phyloP scores from a whole-genome alignment of 2,329 filamentous ascomycete genomes.

The Aureobasidium vineae region DNA sequence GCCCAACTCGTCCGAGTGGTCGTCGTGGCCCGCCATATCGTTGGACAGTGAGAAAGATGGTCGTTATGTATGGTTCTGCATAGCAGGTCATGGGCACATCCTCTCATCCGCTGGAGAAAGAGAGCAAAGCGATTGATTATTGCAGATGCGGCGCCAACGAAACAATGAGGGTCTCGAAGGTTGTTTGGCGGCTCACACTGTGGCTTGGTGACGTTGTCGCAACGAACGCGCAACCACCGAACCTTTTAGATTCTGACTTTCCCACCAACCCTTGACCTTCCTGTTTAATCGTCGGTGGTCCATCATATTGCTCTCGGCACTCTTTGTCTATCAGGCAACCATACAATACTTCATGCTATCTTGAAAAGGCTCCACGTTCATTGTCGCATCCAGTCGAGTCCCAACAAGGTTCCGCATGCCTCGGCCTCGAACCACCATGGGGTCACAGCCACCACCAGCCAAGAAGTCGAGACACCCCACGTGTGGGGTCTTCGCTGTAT shows the following conservation, averaged over 20 bases:
- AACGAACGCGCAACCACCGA: neutral
- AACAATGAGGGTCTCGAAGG: slow-evolving; percentile 3
- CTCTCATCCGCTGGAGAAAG: neutral
- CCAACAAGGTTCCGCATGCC: neutral
- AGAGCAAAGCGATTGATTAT: neutral
- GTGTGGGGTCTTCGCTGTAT: neutral
- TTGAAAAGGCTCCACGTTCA: neutral
- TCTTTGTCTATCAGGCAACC: neutral
- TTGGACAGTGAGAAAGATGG: neutral
- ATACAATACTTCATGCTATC: too few relatives aligned
- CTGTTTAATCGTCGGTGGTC: neutral
- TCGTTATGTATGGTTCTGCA: slow-evolving; percentile 17
- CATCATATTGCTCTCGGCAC: neutral
- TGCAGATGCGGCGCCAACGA: slow-evolving; percentile 1
- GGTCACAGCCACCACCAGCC: slow-evolving; percentile 12
- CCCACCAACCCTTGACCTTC: neutral
- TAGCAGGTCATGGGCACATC: slow-evolving; percentile 11
- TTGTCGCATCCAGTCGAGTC: neutral
- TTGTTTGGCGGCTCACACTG: neutral
- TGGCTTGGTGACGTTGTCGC: slow-evolving; percentile 7
- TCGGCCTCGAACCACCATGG: neutral
- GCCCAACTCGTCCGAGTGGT: slow-evolving; percentile 26
- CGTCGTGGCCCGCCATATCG: slow-evolving; percentile 30
- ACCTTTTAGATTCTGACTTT: slow-evolving; percentile 8
- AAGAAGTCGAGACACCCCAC: neutral